Base-by-base conservation (phyloP, 768 basidiomycete genomes). In the Amanita inopinata region DNA sequence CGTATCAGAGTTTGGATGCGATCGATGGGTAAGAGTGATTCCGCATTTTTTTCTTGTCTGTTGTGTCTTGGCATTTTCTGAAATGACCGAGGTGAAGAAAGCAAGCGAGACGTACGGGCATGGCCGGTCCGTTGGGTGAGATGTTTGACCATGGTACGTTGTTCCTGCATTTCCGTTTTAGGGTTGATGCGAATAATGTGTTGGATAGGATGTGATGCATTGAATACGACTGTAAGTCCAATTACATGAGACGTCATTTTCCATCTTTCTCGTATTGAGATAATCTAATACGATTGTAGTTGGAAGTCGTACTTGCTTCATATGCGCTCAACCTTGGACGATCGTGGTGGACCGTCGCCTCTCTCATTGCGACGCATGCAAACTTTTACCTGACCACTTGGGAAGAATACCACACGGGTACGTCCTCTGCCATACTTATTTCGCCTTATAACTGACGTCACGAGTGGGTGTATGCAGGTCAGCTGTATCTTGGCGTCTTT, bases 91-190 rank as follows among this genome's bases (percentile, higher is more conserved):
- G 35, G 12, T 44, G 31, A 39, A 90, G 94, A 11, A 97, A 97
- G 60, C 96, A 99, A 62, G 96, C 96, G 15, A 69, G 96, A 48
- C 66, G 94, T 38, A 94, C 92, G 1, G 91, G 91, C 1, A 98
- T 96, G 88, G 85, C 91, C n/a, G 89, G 96, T 3, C 94, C 94
- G 18, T 65, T 98, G 23, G 96, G 96, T 12, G 88, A 99, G 60
- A 83, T 98, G 80, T 99, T 99, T 59, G 96, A 99, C 57, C 96
- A 98, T 61, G 94, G 92, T 83, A 51, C 37, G 69, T 53, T 8
- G 23, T 6, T 30, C 28, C 11, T 25, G 5, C 33, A 5, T 44
- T 8, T 41, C 12, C 19, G 12, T 9, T 34, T 12, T 19, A 10
- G 14, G n/a, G 37, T 22, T 49, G 8, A 28, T 7, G 15, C 31